Conservation (phyloP, 495 filamentous ascomycete species). For the Pseudotulostoma volvatum region DNA sequence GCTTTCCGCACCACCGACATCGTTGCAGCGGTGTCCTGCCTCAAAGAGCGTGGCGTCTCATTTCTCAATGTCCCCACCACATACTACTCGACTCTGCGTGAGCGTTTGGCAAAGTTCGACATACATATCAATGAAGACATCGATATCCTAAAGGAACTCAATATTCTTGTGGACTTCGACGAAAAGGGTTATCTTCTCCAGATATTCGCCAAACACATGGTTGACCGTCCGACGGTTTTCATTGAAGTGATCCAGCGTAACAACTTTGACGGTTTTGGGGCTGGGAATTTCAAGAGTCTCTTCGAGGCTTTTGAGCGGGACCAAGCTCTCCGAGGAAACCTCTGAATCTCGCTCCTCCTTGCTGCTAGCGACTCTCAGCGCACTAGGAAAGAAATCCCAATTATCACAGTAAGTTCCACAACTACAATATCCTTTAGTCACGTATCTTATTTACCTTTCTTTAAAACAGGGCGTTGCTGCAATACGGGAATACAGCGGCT, state of each 20-base stretch:
- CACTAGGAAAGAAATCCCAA: too few relatives aligned
- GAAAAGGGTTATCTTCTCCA: conserved; percentile 65
- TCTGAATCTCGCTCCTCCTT: too few relatives aligned
- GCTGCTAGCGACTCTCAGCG: too few relatives aligned
- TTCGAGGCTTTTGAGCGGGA: conserved; percentile 81
- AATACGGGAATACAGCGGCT: too few relatives aligned
- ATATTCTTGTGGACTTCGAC: conserved; percentile 74
- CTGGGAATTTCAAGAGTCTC: conserved; percentile 71
- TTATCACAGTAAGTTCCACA: too few relatives aligned
- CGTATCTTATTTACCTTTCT: too few relatives aligned
- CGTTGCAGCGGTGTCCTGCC: conserved; percentile 41
- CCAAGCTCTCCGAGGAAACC: conserved; percentile 1
- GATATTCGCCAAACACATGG: conserved; percentile 67
- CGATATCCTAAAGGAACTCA: conserved; percentile 44
- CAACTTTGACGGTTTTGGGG: conserved; percentile 69
- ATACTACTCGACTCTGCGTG: conserved; percentile 52
- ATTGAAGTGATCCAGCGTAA: conserved; percentile 71
- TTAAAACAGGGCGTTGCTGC: too few relatives aligned
- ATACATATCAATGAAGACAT: conserved; percentile 47
- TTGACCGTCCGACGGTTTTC: conserved; percentile 76
- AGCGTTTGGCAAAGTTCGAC: conserved; percentile 32
- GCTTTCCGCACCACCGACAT: conserved; percentile 63
- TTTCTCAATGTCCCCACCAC: conserved; percentile 59
- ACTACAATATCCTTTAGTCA: too few relatives aligned
- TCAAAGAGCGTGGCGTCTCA: conserved; percentile 54